Percentiles rank a stretch among this genome's conserved stretches.
These are phyloP conservation scores for Blastobotrys americana DNA, from an alignment of 805 yeast genomes.

Conservation along the genomic window DNA sequence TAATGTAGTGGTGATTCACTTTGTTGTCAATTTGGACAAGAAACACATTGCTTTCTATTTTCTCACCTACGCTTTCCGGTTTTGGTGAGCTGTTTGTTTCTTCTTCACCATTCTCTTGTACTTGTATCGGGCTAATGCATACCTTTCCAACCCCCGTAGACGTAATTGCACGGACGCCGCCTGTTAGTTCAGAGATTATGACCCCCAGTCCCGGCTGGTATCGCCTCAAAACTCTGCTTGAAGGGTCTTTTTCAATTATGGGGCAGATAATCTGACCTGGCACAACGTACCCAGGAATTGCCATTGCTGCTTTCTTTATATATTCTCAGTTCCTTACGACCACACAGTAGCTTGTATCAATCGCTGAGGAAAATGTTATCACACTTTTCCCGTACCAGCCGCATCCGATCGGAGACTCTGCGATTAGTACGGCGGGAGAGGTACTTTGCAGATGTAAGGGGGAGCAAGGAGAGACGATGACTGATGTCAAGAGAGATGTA, in stretches of 20 bases:
- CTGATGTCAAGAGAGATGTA: too few species aligned
- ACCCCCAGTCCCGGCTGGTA: constrained; percentile 64
- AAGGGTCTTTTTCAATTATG: constrained; percentile 26
- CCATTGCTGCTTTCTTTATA: too few species aligned
- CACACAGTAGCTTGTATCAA: too few species aligned
- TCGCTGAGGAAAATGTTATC: too few species aligned
- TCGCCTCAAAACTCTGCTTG: constrained; percentile 31
- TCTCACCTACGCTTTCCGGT: constrained; percentile 8
- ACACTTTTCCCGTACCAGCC: too few species aligned
- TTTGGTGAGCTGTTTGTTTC: constrained; percentile 20
- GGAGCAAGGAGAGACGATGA: too few species aligned
- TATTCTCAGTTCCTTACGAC: too few species aligned
- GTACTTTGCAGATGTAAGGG: too few species aligned
- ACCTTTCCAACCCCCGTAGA: constrained; percentile 63
- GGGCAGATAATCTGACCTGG: constrained; percentile 82
- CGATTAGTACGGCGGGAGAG: too few species aligned
- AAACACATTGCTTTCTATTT: constrained; percentile 7
- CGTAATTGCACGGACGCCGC: constrained; percentile 15
- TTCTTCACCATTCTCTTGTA: constrained; percentile 20
- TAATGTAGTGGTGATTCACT: constrained; percentile 16
- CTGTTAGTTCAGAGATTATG: constrained; percentile 39
- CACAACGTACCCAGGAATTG: constrained; percentile 44
- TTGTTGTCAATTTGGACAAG: constrained; percentile 23
- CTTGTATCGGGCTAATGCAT: constrained; percentile 11
- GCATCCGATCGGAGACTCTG: too few species aligned